phyloP scores from a whole-genome alignment of 805 yeast species.

The Priceomyces medius region DNA sequence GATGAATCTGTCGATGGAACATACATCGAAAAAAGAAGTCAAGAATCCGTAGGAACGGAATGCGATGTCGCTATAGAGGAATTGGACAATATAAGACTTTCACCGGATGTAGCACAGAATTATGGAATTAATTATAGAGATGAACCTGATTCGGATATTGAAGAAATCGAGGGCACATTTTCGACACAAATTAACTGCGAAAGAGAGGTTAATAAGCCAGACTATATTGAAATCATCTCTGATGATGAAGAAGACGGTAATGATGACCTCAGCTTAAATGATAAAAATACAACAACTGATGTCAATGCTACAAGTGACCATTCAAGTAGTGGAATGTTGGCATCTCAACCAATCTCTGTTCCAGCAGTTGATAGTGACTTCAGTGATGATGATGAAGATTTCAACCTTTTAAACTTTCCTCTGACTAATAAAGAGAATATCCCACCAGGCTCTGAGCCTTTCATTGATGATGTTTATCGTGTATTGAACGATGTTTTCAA shows the following conservation, averaged over 20 bases:
- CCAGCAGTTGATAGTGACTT: conserved; percentile 17
- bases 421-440: conserved; percentile 15
- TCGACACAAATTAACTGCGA: conserved; percentile 43
- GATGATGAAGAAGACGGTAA: conserved; percentile 28
- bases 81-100: conserved; percentile 25
- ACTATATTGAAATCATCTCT: conserved; percentile 37
- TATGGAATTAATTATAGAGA: conserved; percentile 25
- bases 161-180: conserved; percentile 20
- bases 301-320: neutral
- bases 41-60: conserved; percentile 10
- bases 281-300: neutral
- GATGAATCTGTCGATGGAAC: conserved; percentile 15
- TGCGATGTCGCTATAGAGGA: conserved; percentile 17
- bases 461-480: conserved; percentile 67
- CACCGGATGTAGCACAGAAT: conserved; percentile 34
- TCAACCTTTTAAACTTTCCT: conserved; percentile 20
- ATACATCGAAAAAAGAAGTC: conserved; percentile 10
- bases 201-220: conserved; percentile 29
- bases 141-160: conserved; percentile 10
- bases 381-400: conserved; percentile 37
- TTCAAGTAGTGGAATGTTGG: neutral
- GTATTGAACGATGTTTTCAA: conserved; percentile 62
- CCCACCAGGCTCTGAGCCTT: conserved; percentile 43
- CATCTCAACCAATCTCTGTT: neutral
- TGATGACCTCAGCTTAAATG: neutral